Base-by-base conservation (phyloP, 441 rosid species). In the Croton setiger region DNA sequence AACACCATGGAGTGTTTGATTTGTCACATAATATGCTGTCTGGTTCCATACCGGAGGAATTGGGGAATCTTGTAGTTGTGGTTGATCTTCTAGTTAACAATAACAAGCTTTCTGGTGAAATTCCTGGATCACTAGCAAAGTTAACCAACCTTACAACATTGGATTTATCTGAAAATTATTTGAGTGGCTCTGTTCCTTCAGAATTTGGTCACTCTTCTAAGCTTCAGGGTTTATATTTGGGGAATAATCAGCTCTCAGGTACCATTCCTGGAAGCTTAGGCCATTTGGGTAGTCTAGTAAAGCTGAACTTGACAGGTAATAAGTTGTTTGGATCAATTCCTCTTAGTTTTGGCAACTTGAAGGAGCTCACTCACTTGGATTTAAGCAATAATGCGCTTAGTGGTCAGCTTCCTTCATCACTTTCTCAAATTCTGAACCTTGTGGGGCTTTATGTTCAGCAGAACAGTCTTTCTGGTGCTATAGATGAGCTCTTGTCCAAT, bases 161-260 rank as follows among this genome's bases (percentile, higher is more conserved):
- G 76, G 97, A 92, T 76, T 82, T 91, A 56, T 85, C 98, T 3
- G 88, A 80, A 51, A 95, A 95, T 78, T 17, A 21, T 54, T 74
- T 95, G 13, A 78, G 79, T 0, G 96, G 98, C 44, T 69, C 84
- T 13, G 81, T 95, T 66, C 96, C 98, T 1, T 68, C 75, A 4
- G 85, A 83, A 59, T 70, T 90, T 0, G 86, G 96, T 14, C 76
- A 74, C 64, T 79, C 87, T 66, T 75, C 73, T 58, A 87, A 78
- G 83, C 86, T 95, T 49, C 99, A 95, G 80, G 99, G 98, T 60
- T 67, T 95, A 62, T 87, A 84, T 79, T 66, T 92, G 83, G 98
- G 87, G 44, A 81, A 83, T 60, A 92, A 95, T 83, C 85, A 74
- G 60, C 93, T 95, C 63, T 57, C 74, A n/a, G 98, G 99, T 33